These are phyloP conservation scores for Aspergillus uvarum DNA, from an alignment of 2,329 filamentous ascomycete species.

Conservation along the genomic window DNA sequence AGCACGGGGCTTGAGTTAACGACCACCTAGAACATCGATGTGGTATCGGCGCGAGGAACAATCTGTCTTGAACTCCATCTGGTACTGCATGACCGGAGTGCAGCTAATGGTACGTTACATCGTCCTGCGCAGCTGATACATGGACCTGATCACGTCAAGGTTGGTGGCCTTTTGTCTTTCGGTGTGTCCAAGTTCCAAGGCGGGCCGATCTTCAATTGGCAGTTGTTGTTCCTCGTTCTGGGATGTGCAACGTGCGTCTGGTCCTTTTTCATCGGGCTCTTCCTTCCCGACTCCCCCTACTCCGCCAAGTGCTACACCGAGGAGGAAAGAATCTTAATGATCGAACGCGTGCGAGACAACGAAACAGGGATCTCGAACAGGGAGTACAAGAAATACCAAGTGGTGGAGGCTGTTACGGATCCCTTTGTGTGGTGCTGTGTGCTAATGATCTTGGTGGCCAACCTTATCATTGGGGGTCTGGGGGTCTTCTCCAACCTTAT, in stretches of 20 bases:
- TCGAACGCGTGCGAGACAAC: conserved; percentile 57
- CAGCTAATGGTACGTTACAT: conserved; percentile 52
- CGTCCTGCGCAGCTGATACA: no score
- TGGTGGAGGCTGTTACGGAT: conserved; percentile 45
- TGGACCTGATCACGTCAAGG: conserved; percentile 34
- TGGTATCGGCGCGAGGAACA: conserved; percentile 70
- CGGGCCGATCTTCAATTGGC: conserved; percentile 60
- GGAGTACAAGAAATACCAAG: conserved; percentile 49
- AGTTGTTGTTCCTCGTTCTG: conserved; percentile 63
- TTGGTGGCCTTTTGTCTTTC: conserved; percentile 64
- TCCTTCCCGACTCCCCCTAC: conserved; percentile 66
- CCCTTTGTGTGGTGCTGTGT: conserved; percentile 22
- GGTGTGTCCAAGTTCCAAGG: conserved; percentile 45
- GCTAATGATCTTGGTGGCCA: conserved; percentile 16
- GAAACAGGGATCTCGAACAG: conserved; percentile 60
- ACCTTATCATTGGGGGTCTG: conserved; percentile 31
- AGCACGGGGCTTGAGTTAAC: neutral
- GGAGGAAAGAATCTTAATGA: conserved; percentile 59
- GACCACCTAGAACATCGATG: conserved; percentile 51
- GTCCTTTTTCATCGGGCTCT: conserved; percentile 54
- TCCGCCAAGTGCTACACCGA: conserved; percentile 64
- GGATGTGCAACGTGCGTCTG: conserved; percentile 47
- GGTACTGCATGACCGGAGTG: conserved; percentile 71
- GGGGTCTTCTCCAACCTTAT: conserved; percentile 53
- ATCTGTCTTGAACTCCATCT: conserved; percentile 62